Percentiles rank a stretch among this genome's conserved stretches.
Conservation (phyloP, 441 rosid species). For the Jatropha podagrica region DNA sequence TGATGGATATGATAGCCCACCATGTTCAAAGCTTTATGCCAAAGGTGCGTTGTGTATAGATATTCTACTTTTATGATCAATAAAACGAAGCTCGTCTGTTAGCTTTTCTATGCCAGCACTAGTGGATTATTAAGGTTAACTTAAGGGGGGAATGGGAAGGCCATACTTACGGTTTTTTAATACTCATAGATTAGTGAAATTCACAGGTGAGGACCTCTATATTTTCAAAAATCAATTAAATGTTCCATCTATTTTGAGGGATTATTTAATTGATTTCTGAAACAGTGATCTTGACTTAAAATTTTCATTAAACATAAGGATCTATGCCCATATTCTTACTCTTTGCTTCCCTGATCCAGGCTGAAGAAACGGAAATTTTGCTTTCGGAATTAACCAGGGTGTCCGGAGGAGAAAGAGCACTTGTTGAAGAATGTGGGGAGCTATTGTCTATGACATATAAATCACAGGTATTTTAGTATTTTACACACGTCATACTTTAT, state of each 20-base stretch:
- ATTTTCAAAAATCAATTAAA: no score
- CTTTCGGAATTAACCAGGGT: slow-evolving; percentile 67
- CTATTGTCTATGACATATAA: slow-evolving; percentile 39
- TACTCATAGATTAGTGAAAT: no score
- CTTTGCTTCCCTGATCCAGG: slow-evolving; percentile 41
- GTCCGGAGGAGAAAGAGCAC: slow-evolving; percentile 51
- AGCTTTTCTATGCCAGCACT: neutral
- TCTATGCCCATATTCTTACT: neutral
- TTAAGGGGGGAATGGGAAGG: no score
- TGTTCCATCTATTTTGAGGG: no score
- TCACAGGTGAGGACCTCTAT: no score
- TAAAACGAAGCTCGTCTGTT: neutral
- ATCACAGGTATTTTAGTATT: slow-evolving; percentile 45
- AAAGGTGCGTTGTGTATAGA: slow-evolving; percentile 45
- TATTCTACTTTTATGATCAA: neutral
- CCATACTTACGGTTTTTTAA: no score
- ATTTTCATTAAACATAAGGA: neutral
- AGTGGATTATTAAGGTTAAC: neutral
- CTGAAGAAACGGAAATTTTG: slow-evolving; percentile 54
- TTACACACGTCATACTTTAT: neutral
- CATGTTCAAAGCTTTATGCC: slow-evolving; percentile 48
- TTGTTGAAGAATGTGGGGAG: slow-evolving; percentile 62
- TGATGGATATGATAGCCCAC: slow-evolving; percentile 52
- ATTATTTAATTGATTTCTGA: no score
- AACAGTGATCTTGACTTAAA: no score